Base-by-base conservation (phyloP, 139 green algal species). In the Trebouxia sp. region DNA sequence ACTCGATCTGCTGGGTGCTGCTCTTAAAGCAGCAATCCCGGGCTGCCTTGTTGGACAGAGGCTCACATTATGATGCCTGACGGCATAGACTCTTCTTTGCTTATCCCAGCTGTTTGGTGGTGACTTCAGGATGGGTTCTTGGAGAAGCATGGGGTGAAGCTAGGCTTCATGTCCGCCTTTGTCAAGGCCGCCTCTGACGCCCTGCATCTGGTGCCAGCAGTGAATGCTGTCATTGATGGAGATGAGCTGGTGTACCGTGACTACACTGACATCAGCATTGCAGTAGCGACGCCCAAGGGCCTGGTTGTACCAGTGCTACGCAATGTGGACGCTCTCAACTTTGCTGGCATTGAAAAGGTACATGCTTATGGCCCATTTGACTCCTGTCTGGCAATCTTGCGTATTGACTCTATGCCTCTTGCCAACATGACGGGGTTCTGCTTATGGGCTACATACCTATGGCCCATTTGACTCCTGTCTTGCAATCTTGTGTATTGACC, bases 161-260 rank as follows among this genome's bases (percentile, higher is more conserved):
- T 99, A 47, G 97, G 97, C 83, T 99, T 99, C 90, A 99, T 99
- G 97, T 95, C 87, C 1, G 95, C 93, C 0, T 99, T 99, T 85
- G 92, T 99, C 48, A 98, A 98, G 92, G 97, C 96, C 20, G 80
- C 92, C 0, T 89, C 89, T 0, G 87, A 92, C 28, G 96, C 97
- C 28, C 84, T 99, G 66, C 83, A 93, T 77, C 84, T 94, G 79
- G 91, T 98, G 30, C 95, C 95, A 0, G 90, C 93, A 1, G 95
- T 97, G 14, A 99, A 99, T 82, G 96, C 88, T 6, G 93, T 98
- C 12, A 99, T 99, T 65, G 95, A 99, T 58, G 93, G 90, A 43
- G 92, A 97, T 53, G 94, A 98, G 74, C 98, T 98, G 79, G 84
- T 99, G 41, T 99, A 98, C 90, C 83, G 90, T 20, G 89, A 93